Conservation (phyloP, 768 basidiomycete species). For the Boletus subcaerulescens region DNA sequence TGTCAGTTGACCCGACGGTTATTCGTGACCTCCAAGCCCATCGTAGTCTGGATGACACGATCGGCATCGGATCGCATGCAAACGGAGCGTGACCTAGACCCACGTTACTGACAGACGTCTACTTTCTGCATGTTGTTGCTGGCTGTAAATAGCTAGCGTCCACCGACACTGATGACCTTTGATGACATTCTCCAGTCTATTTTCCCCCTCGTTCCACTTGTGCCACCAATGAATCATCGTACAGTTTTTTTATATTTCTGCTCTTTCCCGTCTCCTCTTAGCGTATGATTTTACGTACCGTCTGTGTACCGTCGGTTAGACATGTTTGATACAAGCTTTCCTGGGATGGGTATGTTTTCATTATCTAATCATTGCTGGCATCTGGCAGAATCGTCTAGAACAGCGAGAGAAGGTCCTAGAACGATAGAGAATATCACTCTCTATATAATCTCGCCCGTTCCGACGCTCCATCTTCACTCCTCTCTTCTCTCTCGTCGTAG, state of each 20-base stretch:
- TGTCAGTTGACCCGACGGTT: slow-evolving; percentile 81
- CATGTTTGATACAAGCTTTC: slow-evolving; percentile 24
- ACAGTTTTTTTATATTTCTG: slow-evolving; percentile 10
- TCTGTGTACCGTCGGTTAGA: slow-evolving; percentile 25
- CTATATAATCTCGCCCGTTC: slow-evolving; percentile 27
- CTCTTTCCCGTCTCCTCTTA: slow-evolving; percentile 2
- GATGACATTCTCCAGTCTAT: slow-evolving; percentile 27
- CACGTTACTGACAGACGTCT: slow-evolving; percentile 15
- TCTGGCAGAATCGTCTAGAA: slow-evolving; percentile 36
- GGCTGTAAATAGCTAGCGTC: slow-evolving; percentile 23
- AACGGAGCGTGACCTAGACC: slow-evolving; percentile 26
- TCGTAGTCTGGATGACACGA: slow-evolving; percentile 68
- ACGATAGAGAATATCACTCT: slow-evolving; percentile 25
- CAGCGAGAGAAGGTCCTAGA: slow-evolving; percentile 32
- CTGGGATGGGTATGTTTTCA: slow-evolving; percentile 14
- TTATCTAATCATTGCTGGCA: slow-evolving; percentile 33
- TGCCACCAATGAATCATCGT: slow-evolving; percentile 17
- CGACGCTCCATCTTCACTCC: slow-evolving; percentile 6
- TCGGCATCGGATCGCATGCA: slow-evolving; percentile 29
- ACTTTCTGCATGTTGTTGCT: slow-evolving; percentile 15
- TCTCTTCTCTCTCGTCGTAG: slow-evolving; percentile 6
- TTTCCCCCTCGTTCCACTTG: slow-evolving; percentile 12
- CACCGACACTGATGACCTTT: slow-evolving; percentile 27
- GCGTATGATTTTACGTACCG: slow-evolving; percentile 19
- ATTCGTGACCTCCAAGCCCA: slow-evolving; percentile 86